phyloP scores from a whole-genome alignment of 208 protist species.

The Trypanosoma congolense region DNA sequence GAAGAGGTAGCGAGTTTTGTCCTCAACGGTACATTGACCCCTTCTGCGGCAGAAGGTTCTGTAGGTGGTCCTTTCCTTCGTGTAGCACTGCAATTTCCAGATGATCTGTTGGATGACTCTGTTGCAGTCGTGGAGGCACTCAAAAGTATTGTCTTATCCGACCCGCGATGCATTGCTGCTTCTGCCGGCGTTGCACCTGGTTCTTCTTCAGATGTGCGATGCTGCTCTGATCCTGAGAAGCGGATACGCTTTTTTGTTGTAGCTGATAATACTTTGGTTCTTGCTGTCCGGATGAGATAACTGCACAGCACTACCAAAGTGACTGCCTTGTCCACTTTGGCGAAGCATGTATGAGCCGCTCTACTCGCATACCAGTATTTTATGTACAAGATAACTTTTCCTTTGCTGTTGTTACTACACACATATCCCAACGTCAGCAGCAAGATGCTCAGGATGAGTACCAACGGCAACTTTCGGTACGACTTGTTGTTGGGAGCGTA shows the following conservation, averaged over 20 bases:
- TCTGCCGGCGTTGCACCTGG: background rate
- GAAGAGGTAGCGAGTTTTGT: constrained; percentile 27
- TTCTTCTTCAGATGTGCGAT: constrained; percentile 1
- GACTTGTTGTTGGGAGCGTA: constrained; percentile 24
- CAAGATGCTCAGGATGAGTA: constrained; percentile 7
- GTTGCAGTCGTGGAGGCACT: constrained; percentile 52
- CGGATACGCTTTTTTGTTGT: constrained; percentile 67
- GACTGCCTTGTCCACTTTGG: constrained; percentile 91
- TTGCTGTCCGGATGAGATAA: constrained; percentile 91
- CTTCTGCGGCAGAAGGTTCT: constrained; percentile 4
- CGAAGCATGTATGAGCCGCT: constrained; percentile 80
- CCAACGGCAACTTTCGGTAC: constrained; percentile 13
- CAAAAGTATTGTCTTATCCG: constrained; percentile 28
- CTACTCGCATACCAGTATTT: constrained; percentile 72
- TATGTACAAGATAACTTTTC: constrained; percentile 64
- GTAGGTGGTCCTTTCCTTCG: constrained; percentile 21
- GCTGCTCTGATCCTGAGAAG: background rate
- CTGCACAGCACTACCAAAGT: constrained; percentile 74
- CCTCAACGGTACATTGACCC: constrained; percentile 28
- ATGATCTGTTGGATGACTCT: constrained; percentile 74
- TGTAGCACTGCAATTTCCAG: constrained; percentile 88
- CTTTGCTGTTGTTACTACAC: constrained; percentile 15
- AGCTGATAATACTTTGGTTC: constrained; percentile 90
- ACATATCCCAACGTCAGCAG: background rate
- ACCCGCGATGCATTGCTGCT: constrained; percentile 31